These are phyloP conservation scores for Erysimum cheiri DNA, from an alignment of 441 rosid species.

Conservation along the genomic window DNA sequence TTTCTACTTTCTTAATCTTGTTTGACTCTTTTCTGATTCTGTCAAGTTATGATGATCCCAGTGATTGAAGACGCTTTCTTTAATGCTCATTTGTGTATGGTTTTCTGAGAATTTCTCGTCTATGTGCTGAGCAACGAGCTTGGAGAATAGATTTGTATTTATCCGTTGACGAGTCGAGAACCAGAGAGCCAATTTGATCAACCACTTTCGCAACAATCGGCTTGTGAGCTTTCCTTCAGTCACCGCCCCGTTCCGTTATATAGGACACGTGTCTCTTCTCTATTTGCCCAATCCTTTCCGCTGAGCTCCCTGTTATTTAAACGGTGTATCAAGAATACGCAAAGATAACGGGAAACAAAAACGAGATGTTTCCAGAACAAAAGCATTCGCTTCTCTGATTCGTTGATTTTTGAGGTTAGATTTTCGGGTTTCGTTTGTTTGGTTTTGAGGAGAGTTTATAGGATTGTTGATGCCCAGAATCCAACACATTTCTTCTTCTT, in stretches of 20 bases:
- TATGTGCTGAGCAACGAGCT: background rate
- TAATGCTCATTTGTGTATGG: no score
- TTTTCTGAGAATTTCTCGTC: background rate
- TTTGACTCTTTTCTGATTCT: no score
- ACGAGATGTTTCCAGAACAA: background rate
- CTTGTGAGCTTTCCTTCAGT: background rate
- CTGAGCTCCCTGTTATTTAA: background rate
- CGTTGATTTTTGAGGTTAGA: background rate
- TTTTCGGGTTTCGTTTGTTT: background rate
- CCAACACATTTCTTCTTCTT: background rate
- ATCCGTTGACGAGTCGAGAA: background rate
- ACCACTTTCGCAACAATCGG: background rate
- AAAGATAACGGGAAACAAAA: background rate
- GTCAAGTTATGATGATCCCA: no score
- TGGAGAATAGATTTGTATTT: background rate
- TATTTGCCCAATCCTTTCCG: background rate
- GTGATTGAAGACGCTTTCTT: no score
- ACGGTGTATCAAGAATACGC: slow-evolving; percentile 2
- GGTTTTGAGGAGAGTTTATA: background rate
- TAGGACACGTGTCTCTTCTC: background rate
- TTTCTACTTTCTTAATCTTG: no score
- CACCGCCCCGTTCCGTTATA: slow-evolving; percentile 2
- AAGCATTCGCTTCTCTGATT: background rate
- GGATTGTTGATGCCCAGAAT: background rate
- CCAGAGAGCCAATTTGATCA: background rate